Evolutionary conservation across 2,329 filamentous ascomycete genomes (phyloP), one percentile per base, ranked within the genome.

Genomic region (Penicillium sp.): DNA sequence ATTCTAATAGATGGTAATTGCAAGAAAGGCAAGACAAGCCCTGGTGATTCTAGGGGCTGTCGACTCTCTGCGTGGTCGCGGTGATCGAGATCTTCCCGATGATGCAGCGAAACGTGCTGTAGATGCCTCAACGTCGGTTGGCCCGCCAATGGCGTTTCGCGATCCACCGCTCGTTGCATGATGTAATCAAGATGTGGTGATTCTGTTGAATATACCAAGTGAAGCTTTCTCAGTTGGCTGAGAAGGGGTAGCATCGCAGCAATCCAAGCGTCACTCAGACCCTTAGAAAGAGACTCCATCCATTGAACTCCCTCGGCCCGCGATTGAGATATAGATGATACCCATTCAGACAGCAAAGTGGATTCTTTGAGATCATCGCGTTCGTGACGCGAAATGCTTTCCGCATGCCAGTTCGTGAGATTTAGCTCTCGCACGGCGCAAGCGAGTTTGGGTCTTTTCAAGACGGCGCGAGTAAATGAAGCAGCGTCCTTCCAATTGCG

Each of bases 261-360:
- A 27, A 64, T 55, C 67, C 67, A 70, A 1, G 67, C 59, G 24
- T 70, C 67, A 11, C 56, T 57, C 1, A 59, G 49, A 14, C 62
- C 63, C 8, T 55, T n/a, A 3, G 41, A 45, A 22, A 70, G 62
- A 39, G 61, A 55, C 27, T 60, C 42, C 31, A 50, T 48, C 66
- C 67, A 70, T 48, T 59, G 55, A 3, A 32, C 22, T 27, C 54
- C 39, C 39, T 70, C 67, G n/a, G 54, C 50, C 0, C 55, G 27
- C 3, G 65, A 64, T 32, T 58, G 55, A 24, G 63, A 61, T 6
- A 60, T 41, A 2, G 9, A 8, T 6, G 44, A 14, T 4, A 60
- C 39, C 49, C 48, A 60, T 10, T 48, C 21, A 0, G 14, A 55
- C 13, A 64, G 56, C 5, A 40, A 10, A 8, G 29, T 1, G 3